These are phyloP conservation scores for Phytophthora cactorum DNA, from an alignment of 352 stramenopile genomes.

Conservation along the genomic window DNA sequence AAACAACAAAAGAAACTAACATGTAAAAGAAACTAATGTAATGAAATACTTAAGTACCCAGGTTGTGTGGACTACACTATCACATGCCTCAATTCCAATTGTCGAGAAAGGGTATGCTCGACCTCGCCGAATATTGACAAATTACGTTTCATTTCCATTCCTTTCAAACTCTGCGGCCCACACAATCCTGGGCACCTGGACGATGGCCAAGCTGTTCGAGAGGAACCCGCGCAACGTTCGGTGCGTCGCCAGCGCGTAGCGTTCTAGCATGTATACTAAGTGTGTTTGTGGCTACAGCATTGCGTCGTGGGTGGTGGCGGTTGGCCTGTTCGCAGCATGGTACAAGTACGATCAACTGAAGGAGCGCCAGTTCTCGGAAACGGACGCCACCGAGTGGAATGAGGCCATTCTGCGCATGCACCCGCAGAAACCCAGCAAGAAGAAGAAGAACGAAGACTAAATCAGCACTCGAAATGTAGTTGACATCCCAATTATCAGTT, in stretches of 20 bases:
- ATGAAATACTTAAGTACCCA: too few species aligned
- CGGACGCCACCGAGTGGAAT: constrained; percentile 61
- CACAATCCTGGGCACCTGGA: not conserved
- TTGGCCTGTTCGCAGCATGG: constrained; percentile 47
- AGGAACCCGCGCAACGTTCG: constrained; percentile 51
- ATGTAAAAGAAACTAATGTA: too few species aligned
- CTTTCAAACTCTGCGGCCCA: not conserved
- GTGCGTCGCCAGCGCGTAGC: constrained; percentile 17
- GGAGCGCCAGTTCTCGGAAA: constrained; percentile 56
- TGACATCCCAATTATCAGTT: not conserved
- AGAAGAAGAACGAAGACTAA: constrained; percentile 25
- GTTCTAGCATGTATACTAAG: not conserved
- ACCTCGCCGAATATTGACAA: too few species aligned
- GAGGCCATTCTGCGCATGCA: constrained; percentile 59
- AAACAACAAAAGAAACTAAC: too few species aligned
- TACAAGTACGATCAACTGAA: constrained; percentile 69
- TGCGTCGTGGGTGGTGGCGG: constrained; percentile 55
- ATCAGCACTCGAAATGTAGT: not conserved
- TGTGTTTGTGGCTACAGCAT: constrained; percentile 40
- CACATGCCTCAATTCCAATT: too few species aligned
- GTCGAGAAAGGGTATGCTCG: too few species aligned
- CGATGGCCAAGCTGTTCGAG: constrained; percentile 47
- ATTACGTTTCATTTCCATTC: too few species aligned
- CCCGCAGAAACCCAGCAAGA: constrained; percentile 32
- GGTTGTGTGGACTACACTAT: too few species aligned